A percentile compares a stretch with the other conserved stretches of the same genome.
phyloP scores from a whole-genome alignment of 2,329 filamentous ascomycete species.

The Microdochium bolleyi region DNA sequence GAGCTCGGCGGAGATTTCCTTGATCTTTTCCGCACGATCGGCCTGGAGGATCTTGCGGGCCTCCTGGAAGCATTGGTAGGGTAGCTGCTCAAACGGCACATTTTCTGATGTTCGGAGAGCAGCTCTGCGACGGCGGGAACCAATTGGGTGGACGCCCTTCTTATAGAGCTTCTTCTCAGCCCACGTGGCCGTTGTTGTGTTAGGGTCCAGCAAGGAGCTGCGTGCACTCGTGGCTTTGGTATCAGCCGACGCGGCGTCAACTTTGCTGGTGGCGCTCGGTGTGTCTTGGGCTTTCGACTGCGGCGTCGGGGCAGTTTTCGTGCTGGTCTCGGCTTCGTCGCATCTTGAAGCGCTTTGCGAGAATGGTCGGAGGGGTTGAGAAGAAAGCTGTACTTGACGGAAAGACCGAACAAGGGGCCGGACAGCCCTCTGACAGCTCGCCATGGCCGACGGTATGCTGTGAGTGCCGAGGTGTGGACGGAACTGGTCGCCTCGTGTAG shows the following conservation, averaged over 20 bases:
- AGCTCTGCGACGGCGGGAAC: constrained; percentile 75
- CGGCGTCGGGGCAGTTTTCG: constrained; percentile 6
- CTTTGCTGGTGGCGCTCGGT: constrained; percentile 9
- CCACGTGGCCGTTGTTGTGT: constrained; percentile 54
- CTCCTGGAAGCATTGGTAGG: constrained; percentile 97
- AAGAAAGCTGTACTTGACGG: constrained; percentile 27
- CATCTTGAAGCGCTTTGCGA: constrained; percentile 23
- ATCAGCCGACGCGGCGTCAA: constrained; percentile 10
- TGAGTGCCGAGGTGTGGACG: constrained; percentile 1
- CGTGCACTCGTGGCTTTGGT: neutral
- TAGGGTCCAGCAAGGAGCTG: constrained; percentile 48
- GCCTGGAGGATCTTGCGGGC: constrained; percentile 73
- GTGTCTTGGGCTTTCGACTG: constrained; percentile 8
- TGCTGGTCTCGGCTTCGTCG: constrained; percentile 25
- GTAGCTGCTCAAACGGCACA: constrained; percentile 85
- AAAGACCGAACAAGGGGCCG: constrained; percentile 49
- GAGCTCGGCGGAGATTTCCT: constrained; percentile 59
- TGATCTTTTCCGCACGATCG: constrained; percentile 76
- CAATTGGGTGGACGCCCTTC: constrained; percentile 63
- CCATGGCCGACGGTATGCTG: constrained; percentile 33
- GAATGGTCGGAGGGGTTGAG: constrained; percentile 23
- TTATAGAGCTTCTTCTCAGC: constrained; percentile 63
- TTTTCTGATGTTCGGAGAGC: constrained; percentile 57
- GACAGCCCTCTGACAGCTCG: constrained; percentile 49
- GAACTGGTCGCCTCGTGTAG: neutral